Evolutionary conservation across 805 yeast species (phyloP).

Genomic region (Teunomyces barrocoloradensis): DNA sequence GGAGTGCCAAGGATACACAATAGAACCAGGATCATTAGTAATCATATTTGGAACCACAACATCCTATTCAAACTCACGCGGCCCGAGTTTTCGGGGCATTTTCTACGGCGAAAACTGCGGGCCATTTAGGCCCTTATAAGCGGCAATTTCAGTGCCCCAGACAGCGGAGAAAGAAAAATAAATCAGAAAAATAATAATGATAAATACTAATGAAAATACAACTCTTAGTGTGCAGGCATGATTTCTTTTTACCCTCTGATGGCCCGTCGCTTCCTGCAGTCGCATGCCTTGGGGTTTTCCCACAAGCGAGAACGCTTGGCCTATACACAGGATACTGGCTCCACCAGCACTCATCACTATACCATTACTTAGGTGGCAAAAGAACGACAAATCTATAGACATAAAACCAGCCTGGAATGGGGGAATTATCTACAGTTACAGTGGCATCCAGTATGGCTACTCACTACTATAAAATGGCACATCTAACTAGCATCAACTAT

Average conservation of each 20-base stretch:
- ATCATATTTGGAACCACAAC: neutral
- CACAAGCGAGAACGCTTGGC: neutral
- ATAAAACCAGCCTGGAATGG: neutral
- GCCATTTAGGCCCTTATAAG: no score
- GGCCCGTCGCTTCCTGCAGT: no score
- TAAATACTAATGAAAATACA: neutral
- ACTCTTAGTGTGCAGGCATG: neutral
- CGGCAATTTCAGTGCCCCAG: no score
- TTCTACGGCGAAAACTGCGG: no score
- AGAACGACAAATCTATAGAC: neutral
- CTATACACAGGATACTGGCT: neutral
- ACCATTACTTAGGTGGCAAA: neutral
- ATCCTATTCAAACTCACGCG: no score
- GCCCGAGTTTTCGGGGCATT: no score
- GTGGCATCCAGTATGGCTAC: slow-evolving; percentile 29
- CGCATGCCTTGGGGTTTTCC: neutral
- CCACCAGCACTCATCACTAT: neutral
- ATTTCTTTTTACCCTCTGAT: no score
- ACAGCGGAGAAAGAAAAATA: no score
- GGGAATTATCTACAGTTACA: neutral
- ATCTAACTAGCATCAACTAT: slow-evolving; percentile 28
- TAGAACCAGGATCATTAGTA: neutral
- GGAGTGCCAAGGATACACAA: neutral
- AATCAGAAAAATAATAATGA: no score
- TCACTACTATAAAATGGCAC: slow-evolving; percentile 42